phyloP scores from a whole-genome alignment of 345 rosid genomes.

The Sisymbrium altissimum region DNA sequence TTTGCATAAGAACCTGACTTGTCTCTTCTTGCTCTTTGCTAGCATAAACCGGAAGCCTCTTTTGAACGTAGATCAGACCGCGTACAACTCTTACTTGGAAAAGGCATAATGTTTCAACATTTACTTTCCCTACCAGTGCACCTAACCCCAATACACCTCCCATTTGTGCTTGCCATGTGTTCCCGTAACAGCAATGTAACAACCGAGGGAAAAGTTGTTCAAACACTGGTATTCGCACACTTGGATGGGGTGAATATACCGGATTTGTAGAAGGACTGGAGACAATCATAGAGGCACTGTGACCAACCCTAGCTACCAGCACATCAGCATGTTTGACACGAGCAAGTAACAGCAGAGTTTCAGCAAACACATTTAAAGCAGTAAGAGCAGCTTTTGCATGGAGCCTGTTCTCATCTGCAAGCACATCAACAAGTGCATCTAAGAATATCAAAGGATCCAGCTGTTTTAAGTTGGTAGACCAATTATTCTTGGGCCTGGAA shows the following conservation, averaged over 20 bases:
- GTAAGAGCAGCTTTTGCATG: constrained; percentile 86
- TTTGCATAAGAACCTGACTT: constrained; percentile 94
- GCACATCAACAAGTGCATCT: constrained; percentile 93
- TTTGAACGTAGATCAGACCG: constrained; percentile 85
- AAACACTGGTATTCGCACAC: constrained; percentile 84
- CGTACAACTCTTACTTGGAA: constrained; percentile 85
- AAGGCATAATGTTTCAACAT: constrained; percentile 79
- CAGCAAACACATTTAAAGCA: constrained; percentile 82
- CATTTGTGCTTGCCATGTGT: constrained; percentile 95
- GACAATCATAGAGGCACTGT: constrained; percentile 85
- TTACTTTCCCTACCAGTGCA: constrained; percentile 91
- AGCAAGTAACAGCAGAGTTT: constrained; percentile 85
- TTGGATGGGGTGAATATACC: constrained; percentile 87
- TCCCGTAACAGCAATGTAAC: constrained; percentile 95
- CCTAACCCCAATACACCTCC: constrained; percentile 99
- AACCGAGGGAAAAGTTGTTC: constrained; percentile 97
- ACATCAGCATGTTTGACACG: constrained; percentile 79
- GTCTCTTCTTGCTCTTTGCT: constrained; percentile 97
- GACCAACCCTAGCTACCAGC: constrained; percentile 76
- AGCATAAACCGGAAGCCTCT: constrained; percentile 87
- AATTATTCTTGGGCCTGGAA: constrained; percentile 57
- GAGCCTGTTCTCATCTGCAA: constrained; percentile 81
- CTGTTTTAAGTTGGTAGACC: constrained; percentile 61
- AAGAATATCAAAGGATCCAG: constrained; percentile 84
- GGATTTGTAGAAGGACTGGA: constrained; percentile 99